Percentiles rank a stretch among this genome's conserved stretches.
Conservation (phyloP, 495 filamentous ascomycete species). For the Penicillium tannophilum region DNA sequence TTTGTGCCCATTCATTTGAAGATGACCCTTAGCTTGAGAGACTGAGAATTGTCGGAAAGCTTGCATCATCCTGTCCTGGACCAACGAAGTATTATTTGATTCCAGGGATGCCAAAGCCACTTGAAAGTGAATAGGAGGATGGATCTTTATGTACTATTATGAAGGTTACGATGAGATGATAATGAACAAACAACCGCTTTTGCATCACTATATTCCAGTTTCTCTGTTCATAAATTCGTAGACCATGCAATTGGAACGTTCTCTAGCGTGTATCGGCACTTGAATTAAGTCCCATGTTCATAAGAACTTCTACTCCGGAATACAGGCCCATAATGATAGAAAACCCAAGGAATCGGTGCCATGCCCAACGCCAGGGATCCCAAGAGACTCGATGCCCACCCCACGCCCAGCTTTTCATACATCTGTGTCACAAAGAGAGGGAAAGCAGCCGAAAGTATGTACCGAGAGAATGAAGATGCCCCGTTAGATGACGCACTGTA, state of each 20-base stretch:
- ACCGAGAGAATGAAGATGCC: conserved; percentile 63
- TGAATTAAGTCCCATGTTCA: conserved; percentile 7
- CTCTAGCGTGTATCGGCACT: not conserved
- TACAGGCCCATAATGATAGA: conserved; percentile 15
- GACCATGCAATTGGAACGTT: not conserved
- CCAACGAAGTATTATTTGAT: not conserved
- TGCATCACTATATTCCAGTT: not conserved
- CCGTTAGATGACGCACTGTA: conserved; percentile 63
- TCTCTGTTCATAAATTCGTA: not conserved
- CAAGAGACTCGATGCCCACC: conserved; percentile 55
- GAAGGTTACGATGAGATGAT: conserved; percentile 2
- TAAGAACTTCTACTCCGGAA: conserved; percentile 1
- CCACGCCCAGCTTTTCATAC: conserved; percentile 50
- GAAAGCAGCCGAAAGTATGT: conserved; percentile 62
- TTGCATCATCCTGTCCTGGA: not conserved
- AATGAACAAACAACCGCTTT: not conserved
- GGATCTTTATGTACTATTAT: not conserved
- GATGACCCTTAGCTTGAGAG: not conserved
- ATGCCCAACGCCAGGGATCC: conserved; percentile 41
- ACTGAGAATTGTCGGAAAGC: not conserved
- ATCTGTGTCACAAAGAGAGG: conserved; percentile 62
- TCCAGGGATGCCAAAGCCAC: not conserved
- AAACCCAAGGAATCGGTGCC: conserved; percentile 43
- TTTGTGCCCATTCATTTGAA: not conserved
- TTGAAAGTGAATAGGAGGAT: not conserved